A percentile compares a stretch with the other conserved stretches of the same genome.
These are phyloP conservation scores for Quercus aquifolioides DNA, from an alignment of 306 rosid genomes.

Conservation along the genomic window DNA sequence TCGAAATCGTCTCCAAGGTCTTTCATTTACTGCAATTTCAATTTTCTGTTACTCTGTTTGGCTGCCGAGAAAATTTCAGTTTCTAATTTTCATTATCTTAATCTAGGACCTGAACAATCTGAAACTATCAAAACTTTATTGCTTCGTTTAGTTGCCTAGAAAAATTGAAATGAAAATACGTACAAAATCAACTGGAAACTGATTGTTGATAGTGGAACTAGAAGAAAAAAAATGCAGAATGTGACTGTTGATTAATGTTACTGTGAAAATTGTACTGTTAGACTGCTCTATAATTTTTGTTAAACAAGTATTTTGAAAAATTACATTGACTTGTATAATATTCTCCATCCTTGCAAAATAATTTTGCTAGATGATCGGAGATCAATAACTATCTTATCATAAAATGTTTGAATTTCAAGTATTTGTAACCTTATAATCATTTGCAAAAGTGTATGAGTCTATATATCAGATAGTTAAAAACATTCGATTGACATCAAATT, in stretches of 20 bases:
- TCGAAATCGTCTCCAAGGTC: constrained; percentile 63
- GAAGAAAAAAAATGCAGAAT: not conserved
- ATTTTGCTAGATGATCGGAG: no score
- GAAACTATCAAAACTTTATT: not conserved
- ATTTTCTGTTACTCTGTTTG: not conserved
- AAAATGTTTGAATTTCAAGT: no score
- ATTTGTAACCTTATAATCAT: no score
- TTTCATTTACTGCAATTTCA: not conserved
- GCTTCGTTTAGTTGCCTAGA: not conserved
- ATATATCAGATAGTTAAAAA: no score
- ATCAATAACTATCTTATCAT: no score
- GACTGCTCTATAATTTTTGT: no score
- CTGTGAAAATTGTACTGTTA: not conserved
- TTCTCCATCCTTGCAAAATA: no score
- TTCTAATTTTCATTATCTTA: not conserved
- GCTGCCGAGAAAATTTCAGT: not conserved
- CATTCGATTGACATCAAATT: rapidly evolving
- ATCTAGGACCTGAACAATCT: not conserved
- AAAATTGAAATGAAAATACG: not conserved
- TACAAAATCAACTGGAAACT: not conserved
- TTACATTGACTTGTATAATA: no score
- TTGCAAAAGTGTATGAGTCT: no score
- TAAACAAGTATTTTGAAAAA: no score
- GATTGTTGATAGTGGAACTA: not conserved
- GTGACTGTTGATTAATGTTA: not conserved